These are phyloP conservation scores for Cryptosporidium xiaoi DNA, from an alignment of 169 alveolate genomes.

Conservation along the genomic window DNA sequence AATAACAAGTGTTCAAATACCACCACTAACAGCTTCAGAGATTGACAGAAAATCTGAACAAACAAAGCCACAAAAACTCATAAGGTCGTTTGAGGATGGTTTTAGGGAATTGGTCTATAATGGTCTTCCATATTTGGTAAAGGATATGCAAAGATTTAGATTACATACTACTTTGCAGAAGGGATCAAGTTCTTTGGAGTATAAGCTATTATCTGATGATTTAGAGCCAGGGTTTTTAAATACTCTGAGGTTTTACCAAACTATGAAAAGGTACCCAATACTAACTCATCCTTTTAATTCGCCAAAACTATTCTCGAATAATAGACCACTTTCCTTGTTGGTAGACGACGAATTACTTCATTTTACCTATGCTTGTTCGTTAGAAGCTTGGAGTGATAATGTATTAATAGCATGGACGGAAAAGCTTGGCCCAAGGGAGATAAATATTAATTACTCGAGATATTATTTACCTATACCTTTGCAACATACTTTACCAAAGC, in stretches of 20 bases:
- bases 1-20: slow-evolving; percentile 38
- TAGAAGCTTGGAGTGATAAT: slow-evolving; percentile 72
- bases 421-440: slow-evolving; percentile 57
- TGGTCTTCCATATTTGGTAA: slow-evolving; percentile 48
- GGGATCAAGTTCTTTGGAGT: slow-evolving; percentile 42
- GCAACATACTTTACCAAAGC: slow-evolving; percentile 45
- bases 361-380: slow-evolving; percentile 72
- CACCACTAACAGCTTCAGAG: slow-evolving; percentile 18
- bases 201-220: slow-evolving; percentile 20
- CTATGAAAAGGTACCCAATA: slow-evolving; percentile 66
- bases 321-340: slow-evolving; percentile 32
- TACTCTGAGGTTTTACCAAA: slow-evolving; percentile 55
- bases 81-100: slow-evolving; percentile 43
- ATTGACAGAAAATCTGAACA: not conserved
- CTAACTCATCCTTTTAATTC: slow-evolving; percentile 64
- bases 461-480: slow-evolving; percentile 55
- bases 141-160: slow-evolving; percentile 72
- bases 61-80: slow-evolving; percentile 29
- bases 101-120: slow-evolving; percentile 50
- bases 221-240: slow-evolving; percentile 27
- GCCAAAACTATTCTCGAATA: slow-evolving; percentile 41
- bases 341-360: slow-evolving; percentile 63
- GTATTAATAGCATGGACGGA: slow-evolving; percentile 75
- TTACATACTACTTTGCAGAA: slow-evolving; percentile 50
- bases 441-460: slow-evolving; percentile 33